Percentiles rank a stretch among this genome's conserved stretches.
Conservation (phyloP, 83 land plant genomes). For the Diphasiastrum complanatum region DNA sequence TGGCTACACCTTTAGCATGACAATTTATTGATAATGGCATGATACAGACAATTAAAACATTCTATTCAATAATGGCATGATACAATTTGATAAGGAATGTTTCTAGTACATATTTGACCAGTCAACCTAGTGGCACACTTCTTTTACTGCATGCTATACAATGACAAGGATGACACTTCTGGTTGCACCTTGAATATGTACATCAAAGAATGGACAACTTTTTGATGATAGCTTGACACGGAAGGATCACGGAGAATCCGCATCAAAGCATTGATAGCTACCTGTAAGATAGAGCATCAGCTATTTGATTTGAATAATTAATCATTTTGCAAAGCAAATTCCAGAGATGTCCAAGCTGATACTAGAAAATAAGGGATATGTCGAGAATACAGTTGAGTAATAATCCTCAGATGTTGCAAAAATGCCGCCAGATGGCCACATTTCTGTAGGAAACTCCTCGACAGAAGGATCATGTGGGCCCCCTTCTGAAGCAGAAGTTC, state of each 20-base stretch:
- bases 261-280: constrained; percentile 94
- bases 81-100: too few species aligned
- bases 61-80: too few species aligned
- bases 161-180: background rate
- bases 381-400: constrained; percentile 63
- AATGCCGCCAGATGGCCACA: constrained; percentile 64
- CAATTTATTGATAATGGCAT: too few species aligned
- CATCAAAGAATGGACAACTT: constrained; percentile 90
- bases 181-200: constrained; percentile 82
- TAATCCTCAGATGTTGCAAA: constrained; percentile 91
- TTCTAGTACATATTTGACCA: background rate
- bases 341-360: constrained; percentile 1
- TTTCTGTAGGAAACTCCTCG: constrained; percentile 75
- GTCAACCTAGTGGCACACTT: background rate
- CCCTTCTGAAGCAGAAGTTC: constrained; percentile 50
- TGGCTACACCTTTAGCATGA: too few species aligned
- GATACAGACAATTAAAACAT: too few species aligned
- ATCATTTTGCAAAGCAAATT: background rate
- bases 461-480: constrained; percentile 68
- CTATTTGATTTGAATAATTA: background rate
- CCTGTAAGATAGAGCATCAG: constrained; percentile 34
- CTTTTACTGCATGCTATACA: background rate
- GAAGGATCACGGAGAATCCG: constrained; percentile 89
- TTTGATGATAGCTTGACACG: constrained; percentile 85
- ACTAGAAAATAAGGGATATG: background rate